Conservation (phyloP, 805 yeast genomes). For the Saccharomycopsis guyanensis region DNA sequence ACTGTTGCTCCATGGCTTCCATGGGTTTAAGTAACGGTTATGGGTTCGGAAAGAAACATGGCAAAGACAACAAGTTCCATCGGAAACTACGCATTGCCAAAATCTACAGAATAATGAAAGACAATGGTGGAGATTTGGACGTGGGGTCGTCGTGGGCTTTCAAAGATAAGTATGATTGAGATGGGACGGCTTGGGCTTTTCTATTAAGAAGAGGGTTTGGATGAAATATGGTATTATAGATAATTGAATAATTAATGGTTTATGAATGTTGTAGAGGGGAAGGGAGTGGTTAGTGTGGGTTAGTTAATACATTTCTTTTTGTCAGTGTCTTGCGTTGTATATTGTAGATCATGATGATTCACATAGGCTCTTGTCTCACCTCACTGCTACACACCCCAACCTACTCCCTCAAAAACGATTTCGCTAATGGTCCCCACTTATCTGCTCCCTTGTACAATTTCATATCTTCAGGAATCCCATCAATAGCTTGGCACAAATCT, state of each 20-base stretch:
- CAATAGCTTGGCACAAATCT: constrained; percentile 55
- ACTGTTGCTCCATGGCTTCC: constrained; percentile 19
- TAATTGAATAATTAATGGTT: too few relatives aligned
- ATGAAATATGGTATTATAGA: too few relatives aligned
- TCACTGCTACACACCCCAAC: too few relatives aligned
- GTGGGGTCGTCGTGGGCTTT: constrained; percentile 21
- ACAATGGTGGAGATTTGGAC: constrained; percentile 14
- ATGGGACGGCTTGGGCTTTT: too few relatives aligned
- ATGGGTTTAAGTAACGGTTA: constrained; percentile 19
- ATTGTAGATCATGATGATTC: too few relatives aligned
- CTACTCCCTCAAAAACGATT: too few relatives aligned
- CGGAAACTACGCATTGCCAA: constrained; percentile 18
- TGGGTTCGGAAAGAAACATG: constrained; percentile 19
- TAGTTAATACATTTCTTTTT: too few relatives aligned
- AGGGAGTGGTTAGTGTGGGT: too few relatives aligned
- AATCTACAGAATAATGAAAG: constrained; percentile 19
- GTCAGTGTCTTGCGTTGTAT: too few relatives aligned
- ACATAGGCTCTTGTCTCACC: too few relatives aligned
- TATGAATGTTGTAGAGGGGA: too few relatives aligned
- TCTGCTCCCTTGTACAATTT: neutral
- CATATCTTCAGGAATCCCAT: constrained; percentile 28
- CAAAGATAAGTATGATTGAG: constrained; percentile 18
- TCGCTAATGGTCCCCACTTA: neutral
- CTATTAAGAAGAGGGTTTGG: too few relatives aligned
- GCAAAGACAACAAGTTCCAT: constrained; percentile 13